phyloP scores from a whole-genome alignment of 805 yeast species.

The Saturnispora diversa region DNA sequence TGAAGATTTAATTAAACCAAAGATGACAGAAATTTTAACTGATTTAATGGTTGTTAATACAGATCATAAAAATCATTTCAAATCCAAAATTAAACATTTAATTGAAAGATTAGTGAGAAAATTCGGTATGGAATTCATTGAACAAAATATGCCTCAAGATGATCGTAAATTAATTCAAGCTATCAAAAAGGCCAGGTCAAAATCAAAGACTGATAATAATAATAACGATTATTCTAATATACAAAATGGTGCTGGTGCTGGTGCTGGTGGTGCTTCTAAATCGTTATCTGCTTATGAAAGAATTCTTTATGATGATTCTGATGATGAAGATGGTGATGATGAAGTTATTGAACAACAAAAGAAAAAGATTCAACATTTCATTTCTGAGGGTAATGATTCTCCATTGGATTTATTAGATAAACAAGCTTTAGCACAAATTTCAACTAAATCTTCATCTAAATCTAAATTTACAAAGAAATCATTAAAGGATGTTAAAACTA shows the following conservation, averaged over 20 bases:
- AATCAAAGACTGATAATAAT: slow-evolving; percentile 26
- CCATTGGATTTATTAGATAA: slow-evolving; percentile 89
- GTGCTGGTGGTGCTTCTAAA: slow-evolving; percentile 29
- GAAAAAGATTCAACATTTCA: slow-evolving; percentile 48
- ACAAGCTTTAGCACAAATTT: slow-evolving; percentile 75
- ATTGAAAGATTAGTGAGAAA: slow-evolving; percentile 85
- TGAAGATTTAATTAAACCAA: slow-evolving; percentile 59
- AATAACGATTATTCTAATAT: too few species aligned
- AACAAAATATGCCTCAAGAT: slow-evolving; percentile 78
- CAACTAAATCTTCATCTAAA: slow-evolving; percentile 53
- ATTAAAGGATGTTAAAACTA: slow-evolving; percentile 38
- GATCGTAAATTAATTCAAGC: slow-evolving; percentile 77
- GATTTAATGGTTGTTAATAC: slow-evolving; percentile 88
- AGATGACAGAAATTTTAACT: slow-evolving; percentile 55
- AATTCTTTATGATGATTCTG: slow-evolving; percentile 74
- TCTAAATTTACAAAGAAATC: slow-evolving; percentile 47
- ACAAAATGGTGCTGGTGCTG: slow-evolving; percentile 16
- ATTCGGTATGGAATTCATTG: slow-evolving; percentile 83
- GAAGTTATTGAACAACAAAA: slow-evolving; percentile 25
- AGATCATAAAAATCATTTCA: slow-evolving; percentile 93
- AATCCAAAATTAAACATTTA: slow-evolving; percentile 85
- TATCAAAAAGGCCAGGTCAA: slow-evolving; percentile 77
- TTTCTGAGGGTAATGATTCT: slow-evolving; percentile 60
- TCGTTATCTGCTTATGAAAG: slow-evolving; percentile 87
- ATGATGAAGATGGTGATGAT: slow-evolving; percentile 46